Conservation (phyloP, 306 rosid genomes). For the Cicer bijugum region DNA sequence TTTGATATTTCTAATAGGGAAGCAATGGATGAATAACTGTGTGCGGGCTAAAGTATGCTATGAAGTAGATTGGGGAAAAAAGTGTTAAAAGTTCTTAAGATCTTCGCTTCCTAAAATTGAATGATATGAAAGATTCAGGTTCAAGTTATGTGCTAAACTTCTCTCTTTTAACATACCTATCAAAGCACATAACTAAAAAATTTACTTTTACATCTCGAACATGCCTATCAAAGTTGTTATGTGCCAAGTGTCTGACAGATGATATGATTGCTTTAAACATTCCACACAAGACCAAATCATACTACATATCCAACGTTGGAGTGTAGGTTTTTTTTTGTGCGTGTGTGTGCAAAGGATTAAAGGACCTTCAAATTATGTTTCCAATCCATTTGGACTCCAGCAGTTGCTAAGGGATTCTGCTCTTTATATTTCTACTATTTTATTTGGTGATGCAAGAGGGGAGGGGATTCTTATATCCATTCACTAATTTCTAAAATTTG, state of each 20-base stretch:
- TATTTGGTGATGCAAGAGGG: not conserved
- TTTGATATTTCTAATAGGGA: too few relatives aligned
- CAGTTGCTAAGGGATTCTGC: conserved; percentile 1
- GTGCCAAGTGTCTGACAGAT: not conserved
- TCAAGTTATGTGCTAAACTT: too few relatives aligned
- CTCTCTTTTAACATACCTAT: too few relatives aligned
- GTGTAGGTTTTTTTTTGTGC: not conserved
- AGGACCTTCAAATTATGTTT: not conserved
- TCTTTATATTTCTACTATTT: not conserved
- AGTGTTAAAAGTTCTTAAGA: too few relatives aligned
- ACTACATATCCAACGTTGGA: not conserved
- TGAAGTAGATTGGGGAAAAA: too few relatives aligned
- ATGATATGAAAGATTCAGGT: too few relatives aligned
- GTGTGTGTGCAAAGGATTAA: not conserved
- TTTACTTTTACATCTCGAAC: too few relatives aligned
- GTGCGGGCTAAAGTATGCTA: too few relatives aligned
- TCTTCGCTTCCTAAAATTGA: too few relatives aligned
- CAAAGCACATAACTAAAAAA: too few relatives aligned
- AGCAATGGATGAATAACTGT: too few relatives aligned
- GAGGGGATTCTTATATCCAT: not conserved
- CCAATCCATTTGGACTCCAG: not conserved
- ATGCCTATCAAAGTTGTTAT: not conserved
- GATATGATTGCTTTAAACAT: not conserved
- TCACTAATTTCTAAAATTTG: too few relatives aligned
- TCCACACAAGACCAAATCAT: not conserved